Base-by-base conservation (phyloP, 768 basidiomycete genomes). In the Mycena kentingensis region DNA sequence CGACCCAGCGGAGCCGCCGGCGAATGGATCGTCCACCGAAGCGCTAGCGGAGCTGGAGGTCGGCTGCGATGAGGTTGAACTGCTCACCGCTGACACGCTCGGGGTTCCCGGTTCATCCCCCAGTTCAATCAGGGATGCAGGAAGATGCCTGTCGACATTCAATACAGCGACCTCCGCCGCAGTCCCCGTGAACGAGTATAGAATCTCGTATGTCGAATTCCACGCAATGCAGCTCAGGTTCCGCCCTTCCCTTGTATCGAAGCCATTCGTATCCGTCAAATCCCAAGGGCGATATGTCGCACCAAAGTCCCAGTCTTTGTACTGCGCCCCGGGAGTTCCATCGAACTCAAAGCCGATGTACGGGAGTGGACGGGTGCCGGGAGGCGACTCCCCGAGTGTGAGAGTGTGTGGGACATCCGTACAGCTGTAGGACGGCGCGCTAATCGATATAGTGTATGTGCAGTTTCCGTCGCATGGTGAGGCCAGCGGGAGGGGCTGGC, bases 391-490 rank as follows among this genome's bases (percentile, higher is more conserved):
- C 31, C 28, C 18, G 38, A 32, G 39, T 39, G 42, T 28, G 49
- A 50, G 24, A 35, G n/a, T n/a, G n/a, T n/a, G n/a, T n/a, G n/a
- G n/a, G n/a, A n/a, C n/a, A n/a, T n/a, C n/a, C n/a, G n/a, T n/a
- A n/a, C n/a, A n/a, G n/a, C n/a, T n/a, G n/a, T n/a, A 51, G 29
- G 41, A 32, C 21, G 50, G 50, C 25, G 41, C 41, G 42, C 32
- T 35, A 25, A 21, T 24, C 36, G 42, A 36, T 24, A 44, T 21
- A 32, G 37, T 16, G 22, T 51, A 51, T 34, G 50, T 34, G 50
- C 50, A 51, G 38, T 51, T 43, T 19, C 12, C 10, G 22, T 19
- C 50, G 41, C 50, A 51, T 21, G 50, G 50, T 19, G 50, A 51
- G 25, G 50, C 37, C 12, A 34, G 41, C 25, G 50, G 34, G 5